Evolutionary conservation across 345 rosid genomes (phyloP).

Genomic region (Syzygium jambos): DNA sequence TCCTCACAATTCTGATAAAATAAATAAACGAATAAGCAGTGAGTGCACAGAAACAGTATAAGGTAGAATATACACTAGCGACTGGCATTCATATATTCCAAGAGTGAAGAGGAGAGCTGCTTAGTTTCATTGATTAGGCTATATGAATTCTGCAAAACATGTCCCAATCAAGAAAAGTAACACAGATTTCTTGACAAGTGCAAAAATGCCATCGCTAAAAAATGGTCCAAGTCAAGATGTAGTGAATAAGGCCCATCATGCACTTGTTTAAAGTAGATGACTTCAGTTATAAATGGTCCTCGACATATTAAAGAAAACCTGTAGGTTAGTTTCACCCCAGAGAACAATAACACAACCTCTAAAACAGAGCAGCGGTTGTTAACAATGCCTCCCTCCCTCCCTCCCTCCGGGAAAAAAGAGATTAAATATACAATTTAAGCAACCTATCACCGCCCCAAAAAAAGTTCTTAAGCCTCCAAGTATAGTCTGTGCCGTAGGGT

Average conservation of each 20-base stretch:
- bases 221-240: background rate
- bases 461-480: background rate
- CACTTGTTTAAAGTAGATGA: background rate
- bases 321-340: background rate
- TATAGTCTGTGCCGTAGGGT: background rate
- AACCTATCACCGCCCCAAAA: background rate
- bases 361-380: background rate
- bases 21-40: background rate
- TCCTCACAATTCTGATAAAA: constrained; percentile 50
- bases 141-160: background rate
- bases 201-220: background rate
- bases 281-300: background rate
- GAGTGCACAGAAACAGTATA: background rate
- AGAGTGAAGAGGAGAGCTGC: background rate
- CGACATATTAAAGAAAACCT: background rate
- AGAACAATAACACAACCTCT: background rate
- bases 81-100: background rate
- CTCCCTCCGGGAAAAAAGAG: background rate
- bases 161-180: background rate
- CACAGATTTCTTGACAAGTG: background rate
- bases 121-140: background rate
- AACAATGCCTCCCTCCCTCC: background rate
- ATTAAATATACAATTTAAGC: background rate
- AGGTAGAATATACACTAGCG: background rate
- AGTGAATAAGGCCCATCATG: background rate